A percentile compares a stretch with the other conserved stretches of the same genome.
Conservation (phyloP, 2,329 filamentous ascomycete genomes). For the Dothistroma pini region DNA sequence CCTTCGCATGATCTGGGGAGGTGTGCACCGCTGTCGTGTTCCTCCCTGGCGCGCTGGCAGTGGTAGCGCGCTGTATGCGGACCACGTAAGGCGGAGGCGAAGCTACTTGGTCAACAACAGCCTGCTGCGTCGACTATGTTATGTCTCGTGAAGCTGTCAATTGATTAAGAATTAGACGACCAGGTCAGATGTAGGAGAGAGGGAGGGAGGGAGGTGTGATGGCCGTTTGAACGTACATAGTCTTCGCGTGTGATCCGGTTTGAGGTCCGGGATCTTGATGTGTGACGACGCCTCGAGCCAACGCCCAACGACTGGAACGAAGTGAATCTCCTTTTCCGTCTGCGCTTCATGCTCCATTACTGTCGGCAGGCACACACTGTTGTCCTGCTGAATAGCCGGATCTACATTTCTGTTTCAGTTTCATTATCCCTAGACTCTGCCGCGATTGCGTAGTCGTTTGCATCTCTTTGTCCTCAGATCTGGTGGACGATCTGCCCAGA, state of each 20-base stretch:
- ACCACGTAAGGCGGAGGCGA: not conserved
- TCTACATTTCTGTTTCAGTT: not conserved
- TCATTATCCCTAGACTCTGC: not conserved
- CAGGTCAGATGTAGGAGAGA: not conserved
- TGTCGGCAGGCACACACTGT: not conserved
- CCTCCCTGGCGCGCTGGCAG: not conserved
- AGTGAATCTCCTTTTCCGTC: not conserved
- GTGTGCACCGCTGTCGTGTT: not conserved
- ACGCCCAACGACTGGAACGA: too few species aligned
- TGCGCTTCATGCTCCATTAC: not conserved
- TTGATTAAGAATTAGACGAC: not conserved
- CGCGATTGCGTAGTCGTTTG: not conserved
- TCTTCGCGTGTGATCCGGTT: not conserved
- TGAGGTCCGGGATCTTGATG: not conserved
- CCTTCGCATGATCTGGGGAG: not conserved
- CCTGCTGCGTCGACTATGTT: not conserved
- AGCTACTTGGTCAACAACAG: not conserved
- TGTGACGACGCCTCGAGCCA: not conserved
- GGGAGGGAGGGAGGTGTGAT: not conserved
- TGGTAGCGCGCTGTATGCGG: not conserved
- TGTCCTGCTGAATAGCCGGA: not conserved
- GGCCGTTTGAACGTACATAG: not conserved
- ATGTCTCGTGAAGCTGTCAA: not conserved
- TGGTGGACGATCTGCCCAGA: too few species aligned
- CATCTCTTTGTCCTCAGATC: too few species aligned